Conservation (phyloP, 2,329 filamentous ascomycete species). For the Venturia aucupariae region DNA sequence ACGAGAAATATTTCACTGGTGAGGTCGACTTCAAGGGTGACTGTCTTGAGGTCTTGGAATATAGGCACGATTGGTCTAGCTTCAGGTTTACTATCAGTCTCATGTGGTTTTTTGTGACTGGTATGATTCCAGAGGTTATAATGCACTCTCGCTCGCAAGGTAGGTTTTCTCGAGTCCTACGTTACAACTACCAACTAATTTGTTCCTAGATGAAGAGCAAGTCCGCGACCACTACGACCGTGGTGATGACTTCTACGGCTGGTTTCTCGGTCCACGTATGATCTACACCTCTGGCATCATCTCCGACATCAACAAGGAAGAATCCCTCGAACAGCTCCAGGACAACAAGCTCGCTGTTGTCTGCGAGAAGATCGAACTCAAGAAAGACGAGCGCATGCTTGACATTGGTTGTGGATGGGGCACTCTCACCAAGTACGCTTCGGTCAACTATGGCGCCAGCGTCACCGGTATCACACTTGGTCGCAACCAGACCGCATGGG, state of each 20-base stretch:
- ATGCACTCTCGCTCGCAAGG: conserved; percentile 87
- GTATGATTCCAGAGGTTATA: conserved; percentile 81
- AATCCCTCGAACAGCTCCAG: conserved; percentile 88
- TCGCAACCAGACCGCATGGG: conserved; percentile 94
- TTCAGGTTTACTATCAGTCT: conserved; percentile 82
- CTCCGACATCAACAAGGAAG: conserved; percentile 76
- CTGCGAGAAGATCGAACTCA: conserved; percentile 86
- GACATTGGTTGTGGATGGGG: conserved; percentile 99
- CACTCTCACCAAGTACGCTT: conserved; percentile 87
- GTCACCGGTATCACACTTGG: conserved; percentile 89
- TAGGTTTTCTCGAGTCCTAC: conserved; percentile 28
- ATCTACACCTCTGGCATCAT: conserved; percentile 97
- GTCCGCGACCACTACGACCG: conserved; percentile 96
- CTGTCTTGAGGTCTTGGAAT: conserved; percentile 78
- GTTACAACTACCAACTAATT: conserved; percentile 7
- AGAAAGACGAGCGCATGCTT: conserved; percentile 72
- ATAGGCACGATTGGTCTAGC: conserved; percentile 93
- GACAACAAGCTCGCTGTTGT: conserved; percentile 95
- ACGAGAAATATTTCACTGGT: conserved; percentile 95
- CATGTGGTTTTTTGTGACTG: conserved; percentile 80
- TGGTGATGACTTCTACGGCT: conserved; percentile 96
- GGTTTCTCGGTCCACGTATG: conserved; percentile 98
- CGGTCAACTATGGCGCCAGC: conserved; percentile 78
- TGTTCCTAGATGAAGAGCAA: conserved; percentile 75
- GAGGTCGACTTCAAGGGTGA: conserved; percentile 95